Conservation (phyloP, 257 asterid species). For the Mentha longifolia region DNA sequence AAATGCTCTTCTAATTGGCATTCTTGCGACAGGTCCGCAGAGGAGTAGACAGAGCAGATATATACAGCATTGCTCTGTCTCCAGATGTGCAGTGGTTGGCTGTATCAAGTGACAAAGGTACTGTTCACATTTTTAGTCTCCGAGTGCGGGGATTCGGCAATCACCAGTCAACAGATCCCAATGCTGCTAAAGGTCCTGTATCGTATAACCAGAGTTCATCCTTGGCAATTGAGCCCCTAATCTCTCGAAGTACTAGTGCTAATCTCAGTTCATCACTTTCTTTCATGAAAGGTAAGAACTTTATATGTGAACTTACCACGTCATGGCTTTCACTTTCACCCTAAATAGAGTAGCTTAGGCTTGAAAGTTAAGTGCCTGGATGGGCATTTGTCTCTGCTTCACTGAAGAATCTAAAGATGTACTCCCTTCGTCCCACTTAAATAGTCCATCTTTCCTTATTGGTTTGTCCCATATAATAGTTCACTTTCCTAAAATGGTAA, state of each 20-base stretch:
- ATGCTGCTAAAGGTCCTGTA: conserved; percentile 50
- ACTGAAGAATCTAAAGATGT: conserved; percentile 12
- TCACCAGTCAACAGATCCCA: conserved; percentile 54
- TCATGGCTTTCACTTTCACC: conserved; percentile 9
- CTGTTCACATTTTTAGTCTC: conserved; percentile 89
- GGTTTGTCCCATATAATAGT: too few relatives aligned
- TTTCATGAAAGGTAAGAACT: conserved; percentile 80
- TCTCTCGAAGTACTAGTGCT: conserved; percentile 69
- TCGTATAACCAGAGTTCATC: conserved; percentile 59
- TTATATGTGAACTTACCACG: conserved; percentile 16
- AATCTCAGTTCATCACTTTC: conserved; percentile 89
- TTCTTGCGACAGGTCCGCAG: conserved; percentile 78
- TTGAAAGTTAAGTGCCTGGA: conserved; percentile 25
- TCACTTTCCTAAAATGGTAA: too few relatives aligned
- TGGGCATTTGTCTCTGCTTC: conserved; percentile 17
- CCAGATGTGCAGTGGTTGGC: conserved; percentile 94
- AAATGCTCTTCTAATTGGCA: conserved; percentile 23
- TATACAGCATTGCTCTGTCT: conserved; percentile 77
- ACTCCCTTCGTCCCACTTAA: too few relatives aligned
- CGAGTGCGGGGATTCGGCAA: conserved; percentile 78
- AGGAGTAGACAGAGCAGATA: conserved; percentile 88
- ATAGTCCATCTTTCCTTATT: too few relatives aligned
- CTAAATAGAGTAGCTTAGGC: conserved; percentile 22
- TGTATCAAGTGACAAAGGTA: conserved; percentile 93
- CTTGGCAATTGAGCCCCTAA: conserved; percentile 71